A percentile compares a stretch with the other conserved stretches of the same genome.
Conservation (phyloP, 2,329 filamentous ascomycete species). For the Trichoderma hamatum region DNA sequence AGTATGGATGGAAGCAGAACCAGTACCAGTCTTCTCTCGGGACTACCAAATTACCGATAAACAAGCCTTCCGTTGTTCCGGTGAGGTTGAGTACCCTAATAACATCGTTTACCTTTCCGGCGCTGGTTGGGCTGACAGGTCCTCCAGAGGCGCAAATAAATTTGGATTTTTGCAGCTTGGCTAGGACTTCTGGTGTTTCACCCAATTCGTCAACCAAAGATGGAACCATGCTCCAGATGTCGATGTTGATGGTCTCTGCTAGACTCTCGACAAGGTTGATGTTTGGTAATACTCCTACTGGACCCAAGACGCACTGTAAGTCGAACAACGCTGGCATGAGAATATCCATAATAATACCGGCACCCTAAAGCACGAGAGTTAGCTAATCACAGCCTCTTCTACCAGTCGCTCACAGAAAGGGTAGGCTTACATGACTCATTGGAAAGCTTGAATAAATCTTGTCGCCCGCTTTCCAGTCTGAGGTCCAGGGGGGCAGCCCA, state of each 20-base stretch:
- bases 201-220: conserved; percentile 42
- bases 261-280: conserved; percentile 41
- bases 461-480: conserved; percentile 37
- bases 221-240: conserved; percentile 45
- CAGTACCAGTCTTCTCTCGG: conserved; percentile 38
- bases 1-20: conserved; percentile 41
- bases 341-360: conserved; percentile 48
- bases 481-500: conserved; percentile 36
- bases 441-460: conserved; percentile 43
- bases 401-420: too few species aligned
- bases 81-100: conserved; percentile 39
- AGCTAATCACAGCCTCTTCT: background rate
- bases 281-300: conserved; percentile 41
- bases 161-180: conserved; percentile 39
- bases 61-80: conserved; percentile 41
- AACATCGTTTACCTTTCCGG: background rate
- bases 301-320: conserved; percentile 43
- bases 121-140: background rate
- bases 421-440: conserved; percentile 40
- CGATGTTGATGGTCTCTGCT: conserved; percentile 40
- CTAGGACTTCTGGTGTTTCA: conserved; percentile 37
- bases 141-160: conserved; percentile 43
- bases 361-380: conserved; percentile 36
- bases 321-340: conserved; percentile 43
- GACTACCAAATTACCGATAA: conserved; percentile 39